Evolutionary conservation across 2,329 filamentous ascomycete genomes (phyloP).

Genomic region (Scedosporium aurantiacum): DNA sequence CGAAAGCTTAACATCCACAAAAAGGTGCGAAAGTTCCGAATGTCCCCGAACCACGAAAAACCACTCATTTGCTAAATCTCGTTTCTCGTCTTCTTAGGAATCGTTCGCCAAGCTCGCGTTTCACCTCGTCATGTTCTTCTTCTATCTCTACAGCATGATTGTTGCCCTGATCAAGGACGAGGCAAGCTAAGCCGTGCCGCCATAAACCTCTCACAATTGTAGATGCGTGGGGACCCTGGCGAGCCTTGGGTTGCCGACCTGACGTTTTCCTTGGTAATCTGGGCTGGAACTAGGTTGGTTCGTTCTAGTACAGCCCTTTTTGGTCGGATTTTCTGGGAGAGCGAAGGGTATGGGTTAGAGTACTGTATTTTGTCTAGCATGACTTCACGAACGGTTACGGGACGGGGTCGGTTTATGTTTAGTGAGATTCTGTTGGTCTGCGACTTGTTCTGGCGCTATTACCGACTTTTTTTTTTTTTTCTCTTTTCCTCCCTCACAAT

Average conservation of each 20-base stretch:
- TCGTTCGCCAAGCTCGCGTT: conserved; percentile 98
- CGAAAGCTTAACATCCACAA: conserved; percentile 98
- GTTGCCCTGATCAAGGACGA: conserved; percentile 95
- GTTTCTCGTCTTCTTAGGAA: conserved; percentile 47
- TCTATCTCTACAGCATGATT: conserved; percentile 99
- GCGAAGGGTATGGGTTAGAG: background rate
- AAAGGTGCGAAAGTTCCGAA: conserved; percentile 50
- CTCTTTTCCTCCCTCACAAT: too few relatives aligned
- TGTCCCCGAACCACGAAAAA: conserved; percentile 9
- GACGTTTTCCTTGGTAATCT: background rate
- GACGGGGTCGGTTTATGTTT: background rate
- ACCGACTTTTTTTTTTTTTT: background rate
- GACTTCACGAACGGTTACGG: background rate
- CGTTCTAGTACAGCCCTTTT: too few relatives aligned
- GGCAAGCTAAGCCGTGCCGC: conserved; percentile 49
- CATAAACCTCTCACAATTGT: too few relatives aligned
- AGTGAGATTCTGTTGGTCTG: too few relatives aligned
- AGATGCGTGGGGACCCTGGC: background rate
- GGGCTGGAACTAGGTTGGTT: too few relatives aligned
- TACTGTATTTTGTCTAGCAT: background rate
- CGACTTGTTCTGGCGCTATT: too few relatives aligned
- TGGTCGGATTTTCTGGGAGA: background rate
- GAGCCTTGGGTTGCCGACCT: background rate
- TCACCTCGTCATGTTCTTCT: conserved; percentile 99
- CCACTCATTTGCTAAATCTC: conserved; percentile 1